These are phyloP conservation scores for Sporodiniella umbellata DNA, from an alignment of 371 early-diverging fungal species.

Conservation along the genomic window DNA sequence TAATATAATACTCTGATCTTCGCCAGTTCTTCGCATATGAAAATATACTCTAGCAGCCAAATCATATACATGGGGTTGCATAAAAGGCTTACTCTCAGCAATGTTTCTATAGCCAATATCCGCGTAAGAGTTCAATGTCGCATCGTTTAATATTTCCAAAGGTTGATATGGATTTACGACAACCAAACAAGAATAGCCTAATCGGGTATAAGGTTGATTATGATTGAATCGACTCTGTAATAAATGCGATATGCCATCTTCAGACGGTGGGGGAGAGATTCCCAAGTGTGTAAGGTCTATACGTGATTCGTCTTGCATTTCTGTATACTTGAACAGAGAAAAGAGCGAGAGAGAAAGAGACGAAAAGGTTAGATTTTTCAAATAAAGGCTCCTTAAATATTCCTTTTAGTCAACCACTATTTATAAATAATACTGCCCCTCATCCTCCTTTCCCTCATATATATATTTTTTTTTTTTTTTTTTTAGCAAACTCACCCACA, in stretches of 20 bases:
- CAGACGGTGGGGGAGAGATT: conserved; percentile 37
- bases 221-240: conserved; percentile 54
- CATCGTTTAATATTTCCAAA: conserved; percentile 51
- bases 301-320: conserved; percentile 52
- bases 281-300: conserved; percentile 44
- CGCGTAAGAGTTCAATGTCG: conserved; percentile 52
- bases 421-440: not conserved
- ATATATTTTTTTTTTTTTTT: not conserved
- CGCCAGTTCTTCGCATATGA: conserved; percentile 81
- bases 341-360: not conserved
- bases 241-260: conserved; percentile 54
- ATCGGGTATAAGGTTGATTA: conserved; percentile 57
- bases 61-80: conserved; percentile 62
- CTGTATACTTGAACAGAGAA: not conserved
- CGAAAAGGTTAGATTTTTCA: not conserved
- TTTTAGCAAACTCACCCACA: no score
- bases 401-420: not conserved
- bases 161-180: conserved; percentile 59
- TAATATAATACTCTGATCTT: conserved; percentile 76
- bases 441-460: not conserved
- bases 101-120: conserved; percentile 52
- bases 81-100: conserved; percentile 34
- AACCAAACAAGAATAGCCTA: conserved; percentile 56
- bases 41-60: conserved; percentile 65
- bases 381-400: conserved; percentile 3